phyloP scores from a whole-genome alignment of 805 yeast species.

The Ogataea polymorpha region DNA sequence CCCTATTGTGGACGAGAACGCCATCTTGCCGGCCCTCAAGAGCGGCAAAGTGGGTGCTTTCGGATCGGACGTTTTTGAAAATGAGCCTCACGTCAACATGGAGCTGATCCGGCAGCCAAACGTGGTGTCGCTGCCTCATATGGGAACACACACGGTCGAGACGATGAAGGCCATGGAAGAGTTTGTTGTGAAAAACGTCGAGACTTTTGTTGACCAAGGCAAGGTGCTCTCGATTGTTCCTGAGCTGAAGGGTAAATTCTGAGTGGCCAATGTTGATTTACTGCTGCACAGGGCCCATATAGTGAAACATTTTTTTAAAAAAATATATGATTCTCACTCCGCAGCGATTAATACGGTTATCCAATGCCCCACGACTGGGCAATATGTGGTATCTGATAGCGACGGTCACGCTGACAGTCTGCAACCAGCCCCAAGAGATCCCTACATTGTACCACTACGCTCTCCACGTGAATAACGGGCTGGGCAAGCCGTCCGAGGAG shows the following conservation, averaged over 20 bases:
- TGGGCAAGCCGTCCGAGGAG: conserved; percentile 14
- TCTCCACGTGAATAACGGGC: conserved; percentile 28
- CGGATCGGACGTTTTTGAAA: conserved; percentile 75
- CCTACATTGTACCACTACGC: conserved; percentile 75
- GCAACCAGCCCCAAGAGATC: conserved; percentile 79
- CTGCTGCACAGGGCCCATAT: too few relatives aligned
- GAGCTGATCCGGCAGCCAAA: conserved; percentile 62
- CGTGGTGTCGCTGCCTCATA: conserved; percentile 79
- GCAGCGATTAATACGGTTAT: conserved; percentile 50
- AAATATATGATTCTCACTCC: conserved; percentile 42
- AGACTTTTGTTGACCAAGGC: conserved; percentile 56
- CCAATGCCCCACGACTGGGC: conserved; percentile 52
- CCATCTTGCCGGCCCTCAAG: conserved; percentile 53
- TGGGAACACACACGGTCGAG: conserved; percentile 80
- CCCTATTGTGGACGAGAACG: conserved; percentile 67
- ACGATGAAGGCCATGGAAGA: conserved; percentile 80
- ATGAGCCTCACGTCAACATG: conserved; percentile 67
- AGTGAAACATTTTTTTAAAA: neutral
- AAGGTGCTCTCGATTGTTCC: conserved; percentile 77
- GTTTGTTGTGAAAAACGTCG: conserved; percentile 67
- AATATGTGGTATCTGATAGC: conserved; percentile 75
- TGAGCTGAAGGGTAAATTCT: conserved; percentile 46
- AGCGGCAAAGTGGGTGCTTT: conserved; percentile 63
- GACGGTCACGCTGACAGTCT: conserved; percentile 75
- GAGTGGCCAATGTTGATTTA: conserved; percentile 6